Base-by-base conservation (phyloP, 345 rosid species). In the Xanthoceras sorbifolium region DNA sequence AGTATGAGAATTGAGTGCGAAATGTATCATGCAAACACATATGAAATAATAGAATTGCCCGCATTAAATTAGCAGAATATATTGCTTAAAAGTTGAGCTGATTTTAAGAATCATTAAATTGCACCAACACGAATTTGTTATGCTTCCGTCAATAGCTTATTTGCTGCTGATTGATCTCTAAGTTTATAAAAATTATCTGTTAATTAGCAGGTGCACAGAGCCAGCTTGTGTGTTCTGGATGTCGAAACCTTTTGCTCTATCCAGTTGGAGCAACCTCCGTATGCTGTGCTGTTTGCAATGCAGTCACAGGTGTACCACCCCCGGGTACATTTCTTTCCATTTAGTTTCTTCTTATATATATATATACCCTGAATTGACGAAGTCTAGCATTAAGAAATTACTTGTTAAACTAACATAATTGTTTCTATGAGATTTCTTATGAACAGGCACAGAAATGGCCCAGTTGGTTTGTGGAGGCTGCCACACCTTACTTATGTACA, bases 261-360 rank as follows among this genome's bases (percentile, higher is more conserved):
- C 99, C 99, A 0, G 94, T 86, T 25, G 99, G 98, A 80, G 99
- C 99, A 62, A 85, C 93, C 36, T 96, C 99, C 22, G 92, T 96
- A 20, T 96, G 99, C 77, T 96, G 99, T 73, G 99, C 99, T 25
- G 97, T 96, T n/a, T 96, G 99, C 90, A 96, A 89, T 90, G 98
- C 97, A 67, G 97, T 96, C 71, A 96, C 99, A 14, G 90, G 92
- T 1, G 99, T 96, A 70, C 98, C 99, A 12, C 97, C 98, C 54
- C 97, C 94, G 4, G 99, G 99, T 92, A 86, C 22, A 48, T 44
- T 50, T 46, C 22, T 44, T 40, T 44, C 72, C 48, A 38, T 52
- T 66, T 42, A 26, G 4, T 40, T 42, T n/a, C n/a, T n/a, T n/a
- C n/a, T n/a, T n/a, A n/a, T n/a, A n/a, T n/a, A n/a, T n/a, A n/a